A percentile compares a stretch with the other conserved stretches of the same genome.
Conservation (phyloP, 805 yeast genomes). For the Candida namnaoensis region DNA sequence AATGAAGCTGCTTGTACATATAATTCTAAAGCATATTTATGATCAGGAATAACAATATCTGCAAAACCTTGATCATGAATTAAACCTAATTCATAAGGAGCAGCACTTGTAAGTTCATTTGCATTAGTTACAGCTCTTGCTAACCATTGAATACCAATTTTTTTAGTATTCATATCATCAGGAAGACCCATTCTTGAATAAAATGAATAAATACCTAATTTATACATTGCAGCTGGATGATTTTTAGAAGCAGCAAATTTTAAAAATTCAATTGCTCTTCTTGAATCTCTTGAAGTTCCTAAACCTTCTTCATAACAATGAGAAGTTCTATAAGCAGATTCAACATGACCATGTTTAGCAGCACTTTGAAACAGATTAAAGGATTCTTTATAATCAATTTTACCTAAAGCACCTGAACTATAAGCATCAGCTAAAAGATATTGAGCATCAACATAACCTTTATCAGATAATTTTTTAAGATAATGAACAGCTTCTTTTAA, state of each 20-base stretch:
- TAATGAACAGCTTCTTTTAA: slow-evolving; percentile 71
- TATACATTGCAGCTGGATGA: slow-evolving; percentile 96
- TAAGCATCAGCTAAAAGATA: slow-evolving; percentile 87
- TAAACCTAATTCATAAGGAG: slow-evolving; percentile 86
- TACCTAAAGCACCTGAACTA: slow-evolving; percentile 77
- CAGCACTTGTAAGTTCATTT: slow-evolving; percentile 79
- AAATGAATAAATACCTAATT: slow-evolving; percentile 81
- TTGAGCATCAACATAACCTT: slow-evolving; percentile 85
- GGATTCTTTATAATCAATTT: slow-evolving; percentile 70
- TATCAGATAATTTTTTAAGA: slow-evolving; percentile 62
- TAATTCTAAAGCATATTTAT: slow-evolving; percentile 74
- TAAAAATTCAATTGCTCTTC: slow-evolving; percentile 75
- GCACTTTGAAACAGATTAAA: slow-evolving; percentile 75
- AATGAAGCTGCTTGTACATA: slow-evolving; percentile 84
- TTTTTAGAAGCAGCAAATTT: slow-evolving; percentile 84
- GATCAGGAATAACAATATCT: slow-evolving; percentile 82
- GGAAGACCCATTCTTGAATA: slow-evolving; percentile 79
- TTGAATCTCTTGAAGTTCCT: slow-evolving; percentile 84
- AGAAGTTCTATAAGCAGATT: slow-evolving; percentile 86
- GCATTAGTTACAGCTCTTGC: slow-evolving; percentile 81
- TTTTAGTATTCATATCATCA: slow-evolving; percentile 58
- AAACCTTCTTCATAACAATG: slow-evolving; percentile 90
- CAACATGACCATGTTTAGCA: slow-evolving; percentile 89
- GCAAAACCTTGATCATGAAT: slow-evolving; percentile 77
- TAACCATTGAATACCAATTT: slow-evolving; percentile 89